A percentile compares a stretch with the other conserved stretches of the same genome.
phyloP scores from a whole-genome alignment of 495 filamentous ascomycete genomes.

The Thozetella sp. region DNA sequence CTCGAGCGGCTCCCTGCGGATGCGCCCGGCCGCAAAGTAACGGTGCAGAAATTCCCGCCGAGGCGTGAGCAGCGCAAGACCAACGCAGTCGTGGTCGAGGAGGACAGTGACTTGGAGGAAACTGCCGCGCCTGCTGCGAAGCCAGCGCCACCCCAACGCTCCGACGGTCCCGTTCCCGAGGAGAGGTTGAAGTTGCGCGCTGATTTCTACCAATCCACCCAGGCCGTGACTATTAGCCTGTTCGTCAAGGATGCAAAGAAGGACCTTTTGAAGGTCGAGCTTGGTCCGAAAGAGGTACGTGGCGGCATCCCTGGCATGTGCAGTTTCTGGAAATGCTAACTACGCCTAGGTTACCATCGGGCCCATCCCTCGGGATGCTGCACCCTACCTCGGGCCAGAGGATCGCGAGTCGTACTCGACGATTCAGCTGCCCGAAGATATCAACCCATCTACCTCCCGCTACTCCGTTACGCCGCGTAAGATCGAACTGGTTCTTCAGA shows the following conservation, averaged over 20 bases:
- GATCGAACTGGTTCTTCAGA: conserved; percentile 78
- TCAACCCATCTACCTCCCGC: conserved; percentile 62
- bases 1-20: conserved; percentile 67
- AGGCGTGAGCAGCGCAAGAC: conserved; percentile 29
- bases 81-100: conserved; percentile 24
- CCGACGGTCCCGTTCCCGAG: conserved; percentile 16
- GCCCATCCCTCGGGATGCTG: conserved; percentile 22
- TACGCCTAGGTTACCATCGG: conserved; percentile 18
- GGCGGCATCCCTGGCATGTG: background rate
- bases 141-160: conserved; percentile 10
- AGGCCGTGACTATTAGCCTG: conserved; percentile 31
- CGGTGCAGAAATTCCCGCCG: conserved; percentile 66
- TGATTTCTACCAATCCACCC: conserved; percentile 41
- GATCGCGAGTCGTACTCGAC: conserved; percentile 48
- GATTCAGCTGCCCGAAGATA: conserved; percentile 66
- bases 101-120: conserved; percentile 27
- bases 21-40: conserved; percentile 58
- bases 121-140: conserved; percentile 12
- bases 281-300: conserved; percentile 23
- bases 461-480: conserved; percentile 75
- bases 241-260: conserved; percentile 39
- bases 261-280: conserved; percentile 27
- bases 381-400: conserved; percentile 21
- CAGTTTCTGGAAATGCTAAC: background rate
- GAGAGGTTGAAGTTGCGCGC: conserved; percentile 27